phyloP scores from a whole-genome alignment of 2,329 filamentous ascomycete species.

The Biscogniauxia sp. region DNA sequence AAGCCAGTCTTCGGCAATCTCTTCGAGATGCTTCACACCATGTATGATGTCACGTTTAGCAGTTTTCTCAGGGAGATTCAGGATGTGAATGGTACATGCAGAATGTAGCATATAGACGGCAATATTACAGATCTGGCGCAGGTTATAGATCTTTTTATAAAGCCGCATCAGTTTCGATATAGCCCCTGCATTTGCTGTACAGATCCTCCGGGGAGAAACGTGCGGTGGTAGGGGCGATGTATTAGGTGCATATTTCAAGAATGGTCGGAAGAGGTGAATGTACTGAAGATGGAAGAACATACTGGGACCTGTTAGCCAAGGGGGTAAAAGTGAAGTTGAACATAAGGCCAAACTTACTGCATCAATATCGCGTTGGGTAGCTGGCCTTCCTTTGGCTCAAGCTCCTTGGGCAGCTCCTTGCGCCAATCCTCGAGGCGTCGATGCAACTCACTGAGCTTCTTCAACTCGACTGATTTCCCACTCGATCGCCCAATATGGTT shows the following conservation, averaged over 20 bases:
- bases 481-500: conserved; percentile 59
- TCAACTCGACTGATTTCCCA: conserved; percentile 80
- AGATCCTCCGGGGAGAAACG: conserved; percentile 86
- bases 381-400: conserved; percentile 87
- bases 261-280: conserved; percentile 93
- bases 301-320: conserved; percentile 46
- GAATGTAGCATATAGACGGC: conserved; percentile 94
- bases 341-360: conserved; percentile 65
- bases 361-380: conserved; percentile 75
- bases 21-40: conserved; percentile 86
- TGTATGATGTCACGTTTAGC: conserved; percentile 87
- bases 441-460: conserved; percentile 89
- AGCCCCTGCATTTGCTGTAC: conserved; percentile 81
- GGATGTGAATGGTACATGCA: conserved; percentile 88
- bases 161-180: conserved; percentile 93
- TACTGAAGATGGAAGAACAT: conserved; percentile 98
- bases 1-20: conserved; percentile 93
- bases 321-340: neutral
- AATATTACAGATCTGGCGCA: conserved; percentile 94
- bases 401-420: conserved; percentile 75
- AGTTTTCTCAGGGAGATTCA: conserved; percentile 91
- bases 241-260: conserved; percentile 81
- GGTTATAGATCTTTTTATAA: conserved; percentile 87
- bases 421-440: conserved; percentile 88
- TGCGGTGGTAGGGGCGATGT: conserved; percentile 81